Percentiles rank a stretch among this genome's conserved stretches.
These are phyloP conservation scores for Microcyclosporella mali DNA, from an alignment of 2,329 filamentous ascomycete species.

Conservation along the genomic window DNA sequence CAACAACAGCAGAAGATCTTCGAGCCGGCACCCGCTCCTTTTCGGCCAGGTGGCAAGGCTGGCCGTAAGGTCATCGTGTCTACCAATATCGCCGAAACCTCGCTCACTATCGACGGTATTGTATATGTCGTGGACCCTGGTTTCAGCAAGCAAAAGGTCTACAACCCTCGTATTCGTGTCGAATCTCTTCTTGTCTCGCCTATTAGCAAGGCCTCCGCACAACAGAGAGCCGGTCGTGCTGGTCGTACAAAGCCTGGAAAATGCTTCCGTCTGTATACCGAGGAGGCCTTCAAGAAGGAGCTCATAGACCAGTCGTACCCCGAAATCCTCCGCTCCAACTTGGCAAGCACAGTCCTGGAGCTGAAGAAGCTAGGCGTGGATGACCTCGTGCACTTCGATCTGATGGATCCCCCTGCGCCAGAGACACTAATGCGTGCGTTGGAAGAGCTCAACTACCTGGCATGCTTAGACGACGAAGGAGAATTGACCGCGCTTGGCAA, in stretches of 20 bases:
- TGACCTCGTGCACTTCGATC: constrained; percentile 94
- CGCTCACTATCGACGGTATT: constrained; percentile 95
- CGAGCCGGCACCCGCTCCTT: constrained; percentile 71
- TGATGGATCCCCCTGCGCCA: constrained; percentile 96
- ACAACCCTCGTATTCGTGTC: constrained; percentile 92
- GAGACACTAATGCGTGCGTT: constrained; percentile 97
- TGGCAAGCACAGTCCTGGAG: constrained; percentile 90
- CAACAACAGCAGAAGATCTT: constrained; percentile 84
- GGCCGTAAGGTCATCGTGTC: constrained; percentile 93
- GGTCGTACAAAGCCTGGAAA: constrained; percentile 98
- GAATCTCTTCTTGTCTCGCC: constrained; percentile 96
- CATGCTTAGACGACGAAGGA: constrained; percentile 92
- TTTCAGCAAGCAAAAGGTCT: constrained; percentile 99
- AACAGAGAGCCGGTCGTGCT: constrained; percentile 96
- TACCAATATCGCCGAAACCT: constrained; percentile 97
- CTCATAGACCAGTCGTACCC: constrained; percentile 96
- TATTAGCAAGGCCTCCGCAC: constrained; percentile 94
- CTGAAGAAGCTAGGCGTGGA: constrained; percentile 95
- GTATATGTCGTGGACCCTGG: constrained; percentile 99
- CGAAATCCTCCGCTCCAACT: constrained; percentile 88
- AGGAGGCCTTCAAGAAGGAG: constrained; percentile 93
- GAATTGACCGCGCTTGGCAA: constrained; percentile 80
- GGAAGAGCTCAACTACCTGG: constrained; percentile 95
- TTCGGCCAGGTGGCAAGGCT: constrained; percentile 68
- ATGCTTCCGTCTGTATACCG: constrained; percentile 95